Evolutionary conservation across 139 green algal genomes (phyloP).

Genomic region (Pseudopediastrum boryanum): DNA sequence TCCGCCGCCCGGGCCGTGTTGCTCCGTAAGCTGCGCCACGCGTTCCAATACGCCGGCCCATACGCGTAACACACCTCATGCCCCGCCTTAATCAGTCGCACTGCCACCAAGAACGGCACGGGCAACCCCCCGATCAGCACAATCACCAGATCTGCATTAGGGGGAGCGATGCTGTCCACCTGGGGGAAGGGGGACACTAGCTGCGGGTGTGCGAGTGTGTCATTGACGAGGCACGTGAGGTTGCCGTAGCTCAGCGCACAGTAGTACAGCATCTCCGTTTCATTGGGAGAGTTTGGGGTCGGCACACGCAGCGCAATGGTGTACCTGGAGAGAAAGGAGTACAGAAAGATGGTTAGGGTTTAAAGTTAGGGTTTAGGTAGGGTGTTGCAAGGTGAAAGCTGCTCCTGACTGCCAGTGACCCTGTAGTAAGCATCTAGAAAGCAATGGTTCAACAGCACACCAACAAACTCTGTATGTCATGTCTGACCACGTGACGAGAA

Average conservation of each 20-base stretch:
- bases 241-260: slow-evolving; percentile 28
- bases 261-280: not conserved
- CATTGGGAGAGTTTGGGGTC: not conserved
- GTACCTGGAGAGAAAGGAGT: not conserved
- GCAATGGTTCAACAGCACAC: not conserved
- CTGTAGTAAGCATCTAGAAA: not conserved
- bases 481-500: not conserved
- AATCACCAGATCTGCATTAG: slow-evolving; percentile 19
- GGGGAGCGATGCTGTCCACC: not conserved
- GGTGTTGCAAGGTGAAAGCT: not conserved
- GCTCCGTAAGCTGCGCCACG: not conserved
- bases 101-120: slow-evolving; percentile 23
- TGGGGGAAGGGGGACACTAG: no score
- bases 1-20: not conserved
- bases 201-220: not conserved
- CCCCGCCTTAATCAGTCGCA: not conserved
- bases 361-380: no score
- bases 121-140: slow-evolving; percentile 22
- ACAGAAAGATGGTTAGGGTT: not conserved
- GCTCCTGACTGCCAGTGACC: not conserved
- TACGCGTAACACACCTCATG: slow-evolving; percentile 22
- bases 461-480: not conserved
- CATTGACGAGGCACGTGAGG: slow-evolving; percentile 30
- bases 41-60: slow-evolving; percentile 17
- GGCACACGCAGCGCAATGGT: slow-evolving; percentile 19